Percentiles rank a stretch among this genome's conserved stretches.
Conservation (phyloP, 2,329 filamentous ascomycete species). For the Colletotrichum sp. region DNA sequence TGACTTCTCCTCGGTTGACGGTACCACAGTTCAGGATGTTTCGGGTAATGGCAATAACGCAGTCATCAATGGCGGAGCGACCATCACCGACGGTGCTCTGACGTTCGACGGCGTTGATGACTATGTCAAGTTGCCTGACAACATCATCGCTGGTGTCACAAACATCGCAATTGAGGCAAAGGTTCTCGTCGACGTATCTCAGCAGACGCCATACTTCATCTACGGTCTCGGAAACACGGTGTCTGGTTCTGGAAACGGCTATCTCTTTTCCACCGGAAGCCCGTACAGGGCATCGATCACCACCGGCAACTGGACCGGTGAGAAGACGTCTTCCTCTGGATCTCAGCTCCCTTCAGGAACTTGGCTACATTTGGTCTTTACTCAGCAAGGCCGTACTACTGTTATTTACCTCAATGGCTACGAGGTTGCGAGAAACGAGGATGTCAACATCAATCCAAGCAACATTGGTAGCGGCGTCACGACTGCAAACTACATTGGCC, state of each 20-base stretch:
- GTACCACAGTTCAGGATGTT: conserved; percentile 18
- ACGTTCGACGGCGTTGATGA: conserved; percentile 27
- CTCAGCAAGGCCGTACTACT: conserved; percentile 17
- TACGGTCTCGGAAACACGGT: conserved; percentile 28
- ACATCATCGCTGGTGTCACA: conserved; percentile 22
- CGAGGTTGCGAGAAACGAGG: conserved; percentile 13
- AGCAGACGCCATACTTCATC: conserved; percentile 27
- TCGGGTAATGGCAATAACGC: conserved; percentile 26
- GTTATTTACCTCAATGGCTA: conserved; percentile 40
- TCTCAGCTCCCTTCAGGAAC: conserved; percentile 20
- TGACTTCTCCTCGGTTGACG: conserved; percentile 20
- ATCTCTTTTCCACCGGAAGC: conserved; percentile 27
- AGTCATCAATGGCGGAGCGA: conserved; percentile 24
- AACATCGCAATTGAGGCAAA: conserved; percentile 24
- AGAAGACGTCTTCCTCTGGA: conserved; percentile 20
- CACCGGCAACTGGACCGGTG: conserved; percentile 21
- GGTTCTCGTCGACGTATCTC: conserved; percentile 23
- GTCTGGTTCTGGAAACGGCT: conserved; percentile 23
- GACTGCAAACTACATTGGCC: conserved; percentile 26
- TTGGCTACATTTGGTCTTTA: conserved; percentile 26
- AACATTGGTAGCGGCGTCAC: conserved; percentile 25
- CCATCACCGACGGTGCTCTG: conserved; percentile 18
- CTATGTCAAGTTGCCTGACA: conserved; percentile 25
- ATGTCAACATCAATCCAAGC: conserved; percentile 12
- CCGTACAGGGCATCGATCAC: conserved; percentile 26